Conservation (phyloP, 129 eudicot genomes). For the Flaveria robusta region DNA sequence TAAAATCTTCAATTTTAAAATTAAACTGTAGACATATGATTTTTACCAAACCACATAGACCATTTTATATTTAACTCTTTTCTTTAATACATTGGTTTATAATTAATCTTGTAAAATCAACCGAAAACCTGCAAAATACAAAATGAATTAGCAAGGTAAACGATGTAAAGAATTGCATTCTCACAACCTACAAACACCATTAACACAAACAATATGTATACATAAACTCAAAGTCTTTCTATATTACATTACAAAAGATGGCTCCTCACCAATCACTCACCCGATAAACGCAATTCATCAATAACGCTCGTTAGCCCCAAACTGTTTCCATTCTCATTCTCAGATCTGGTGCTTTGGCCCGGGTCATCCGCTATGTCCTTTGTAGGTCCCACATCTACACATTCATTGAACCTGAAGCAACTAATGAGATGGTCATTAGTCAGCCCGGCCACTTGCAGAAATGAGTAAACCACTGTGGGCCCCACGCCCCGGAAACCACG, state of each 20-base stretch:
- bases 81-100: background rate
- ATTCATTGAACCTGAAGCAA: conserved; percentile 83
- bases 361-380: conserved; percentile 35
- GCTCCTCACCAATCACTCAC: conserved; percentile 36
- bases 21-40: no score
- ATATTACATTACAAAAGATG: conserved; percentile 11
- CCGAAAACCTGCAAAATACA: conserved; percentile 11
- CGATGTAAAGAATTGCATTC: conserved; percentile 34
- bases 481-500: conserved; percentile 94
- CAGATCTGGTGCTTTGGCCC: conserved; percentile 39
- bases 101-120: background rate
- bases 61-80: background rate
- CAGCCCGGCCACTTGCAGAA: conserved; percentile 83
- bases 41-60: background rate
- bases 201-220: conserved; percentile 41
- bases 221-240: conserved; percentile 22
- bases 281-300: conserved; percentile 56
- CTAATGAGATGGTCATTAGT: conserved; percentile 82
- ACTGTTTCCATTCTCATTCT: conserved; percentile 42
- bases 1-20: background rate
- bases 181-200: conserved; percentile 40
- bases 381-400: conserved; percentile 44
- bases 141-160: background rate
- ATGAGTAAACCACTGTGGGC: conserved; percentile 86
- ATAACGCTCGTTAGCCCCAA: conserved; percentile 50